Conservation (phyloP, 495 filamentous ascomycete genomes). For the Filosporella fistucella region DNA sequence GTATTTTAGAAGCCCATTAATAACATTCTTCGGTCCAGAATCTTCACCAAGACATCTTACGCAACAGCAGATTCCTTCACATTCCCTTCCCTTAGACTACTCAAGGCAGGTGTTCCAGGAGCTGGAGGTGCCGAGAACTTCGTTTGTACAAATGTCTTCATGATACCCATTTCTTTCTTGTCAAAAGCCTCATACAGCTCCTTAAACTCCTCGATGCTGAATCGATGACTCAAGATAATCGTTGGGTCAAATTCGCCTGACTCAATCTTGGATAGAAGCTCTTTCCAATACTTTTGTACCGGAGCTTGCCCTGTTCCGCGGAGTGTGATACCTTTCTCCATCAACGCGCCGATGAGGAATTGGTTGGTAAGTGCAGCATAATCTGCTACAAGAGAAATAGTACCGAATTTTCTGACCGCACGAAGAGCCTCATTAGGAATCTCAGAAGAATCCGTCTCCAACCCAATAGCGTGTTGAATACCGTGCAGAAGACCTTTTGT, state of each 20-base stretch:
- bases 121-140: constrained; percentile 54
- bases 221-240: constrained; percentile 75
- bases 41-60: no score
- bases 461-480: constrained; percentile 24
- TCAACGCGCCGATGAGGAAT: constrained; percentile 58
- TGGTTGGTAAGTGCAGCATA: constrained; percentile 15
- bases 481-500: constrained; percentile 20
- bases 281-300: constrained; percentile 76
- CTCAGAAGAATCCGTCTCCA: constrained; percentile 27
- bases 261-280: constrained; percentile 51
- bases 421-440: constrained; percentile 27
- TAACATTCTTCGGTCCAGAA: no score
- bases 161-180: constrained; percentile 59
- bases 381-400: constrained; percentile 30
- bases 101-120: constrained; percentile 49
- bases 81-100: not conserved
- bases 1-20: no score
- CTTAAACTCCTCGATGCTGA: constrained; percentile 67
- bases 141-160: constrained; percentile 72
- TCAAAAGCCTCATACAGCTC: constrained; percentile 69
- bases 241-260: constrained; percentile 66
- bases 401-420: constrained; percentile 29
- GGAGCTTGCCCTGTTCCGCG: constrained; percentile 83
- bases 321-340: constrained; percentile 80
- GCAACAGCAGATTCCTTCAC: not conserved